A percentile compares a stretch with the other conserved stretches of the same genome.
These are phyloP conservation scores for Clausena lansium DNA, from an alignment of 345 rosid genomes.

Conservation along the genomic window DNA sequence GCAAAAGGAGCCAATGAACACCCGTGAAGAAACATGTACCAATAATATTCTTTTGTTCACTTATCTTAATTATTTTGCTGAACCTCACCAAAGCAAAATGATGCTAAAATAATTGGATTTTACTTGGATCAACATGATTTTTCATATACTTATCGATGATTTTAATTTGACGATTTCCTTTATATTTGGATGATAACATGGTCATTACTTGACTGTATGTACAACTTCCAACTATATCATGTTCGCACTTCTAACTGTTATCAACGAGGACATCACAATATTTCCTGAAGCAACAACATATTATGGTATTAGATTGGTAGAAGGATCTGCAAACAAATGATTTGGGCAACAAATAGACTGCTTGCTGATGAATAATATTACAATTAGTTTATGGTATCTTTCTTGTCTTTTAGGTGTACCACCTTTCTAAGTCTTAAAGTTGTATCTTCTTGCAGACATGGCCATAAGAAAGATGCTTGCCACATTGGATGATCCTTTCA, in stretches of 20 bases:
- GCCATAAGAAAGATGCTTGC: slow-evolving; percentile 95
- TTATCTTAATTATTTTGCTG: neutral
- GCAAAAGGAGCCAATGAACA: slow-evolving; percentile 85
- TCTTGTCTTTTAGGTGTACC: neutral
- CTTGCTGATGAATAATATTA: neutral
- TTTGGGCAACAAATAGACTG: neutral
- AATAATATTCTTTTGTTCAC: neutral
- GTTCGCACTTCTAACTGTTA: neutral
- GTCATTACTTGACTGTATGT: neutral
- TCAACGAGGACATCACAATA: neutral
- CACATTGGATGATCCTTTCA: slow-evolving; percentile 86
- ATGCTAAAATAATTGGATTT: neutral
- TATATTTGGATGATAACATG: neutral
- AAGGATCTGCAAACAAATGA: neutral
- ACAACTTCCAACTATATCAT: neutral
- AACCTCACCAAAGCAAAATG: neutral
- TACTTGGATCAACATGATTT: slow-evolving; percentile 4
- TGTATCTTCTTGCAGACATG: slow-evolving; percentile 48
- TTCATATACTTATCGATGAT: neutral
- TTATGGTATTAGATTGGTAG: neutral
- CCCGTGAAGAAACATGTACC: slow-evolving; percentile 86
- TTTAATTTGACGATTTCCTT: neutral
- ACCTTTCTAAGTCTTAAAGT: slow-evolving; percentile 6
- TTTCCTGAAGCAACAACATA: neutral
- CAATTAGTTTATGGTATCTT: neutral